Percentiles rank a stretch among this genome's conserved stretches.
Evolutionary conservation across 371 early-diverging fungal genomes (phyloP).

Genomic region (Circinella minor): DNA sequence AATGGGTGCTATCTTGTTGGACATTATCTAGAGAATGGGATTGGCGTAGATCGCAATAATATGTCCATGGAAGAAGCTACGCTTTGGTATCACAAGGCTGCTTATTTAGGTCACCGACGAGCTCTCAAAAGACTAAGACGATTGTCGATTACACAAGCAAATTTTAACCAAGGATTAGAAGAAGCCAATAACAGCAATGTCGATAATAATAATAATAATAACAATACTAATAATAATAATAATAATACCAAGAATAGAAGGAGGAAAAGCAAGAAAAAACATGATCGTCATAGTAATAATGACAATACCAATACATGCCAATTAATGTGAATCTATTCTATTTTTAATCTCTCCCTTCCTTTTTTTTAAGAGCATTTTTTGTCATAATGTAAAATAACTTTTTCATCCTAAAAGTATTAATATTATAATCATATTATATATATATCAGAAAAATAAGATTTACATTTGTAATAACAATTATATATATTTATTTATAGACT

Average conservation of each 20-base stretch:
- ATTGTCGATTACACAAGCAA: neutral
- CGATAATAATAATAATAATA: neutral
- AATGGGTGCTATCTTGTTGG: constrained; percentile 88
- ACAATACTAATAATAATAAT: neutral
- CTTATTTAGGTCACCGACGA: constrained; percentile 65
- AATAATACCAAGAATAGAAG: neutral
- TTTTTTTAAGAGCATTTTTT: too few relatives aligned
- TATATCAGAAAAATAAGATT: neutral
- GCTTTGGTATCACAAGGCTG: constrained; percentile 75
- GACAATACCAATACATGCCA: neutral
- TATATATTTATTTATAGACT: neutral
- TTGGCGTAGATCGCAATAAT: constrained; percentile 51
- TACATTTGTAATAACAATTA: too few relatives aligned
- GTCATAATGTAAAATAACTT: too few relatives aligned
- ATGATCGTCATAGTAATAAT: neutral
- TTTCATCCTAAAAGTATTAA: too few relatives aligned
- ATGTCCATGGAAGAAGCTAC: constrained; percentile 67
- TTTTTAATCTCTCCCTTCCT: too few relatives aligned
- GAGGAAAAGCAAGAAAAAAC: neutral
- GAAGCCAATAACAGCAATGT: neutral
- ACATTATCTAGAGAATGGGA: constrained; percentile 75
- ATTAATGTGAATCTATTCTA: neutral
- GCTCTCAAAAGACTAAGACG: neutral
- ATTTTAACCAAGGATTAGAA: neutral
- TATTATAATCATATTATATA: neutral